Base-by-base conservation (phyloP, 257 asterid species). In the Nicotiana knightiana region DNA sequence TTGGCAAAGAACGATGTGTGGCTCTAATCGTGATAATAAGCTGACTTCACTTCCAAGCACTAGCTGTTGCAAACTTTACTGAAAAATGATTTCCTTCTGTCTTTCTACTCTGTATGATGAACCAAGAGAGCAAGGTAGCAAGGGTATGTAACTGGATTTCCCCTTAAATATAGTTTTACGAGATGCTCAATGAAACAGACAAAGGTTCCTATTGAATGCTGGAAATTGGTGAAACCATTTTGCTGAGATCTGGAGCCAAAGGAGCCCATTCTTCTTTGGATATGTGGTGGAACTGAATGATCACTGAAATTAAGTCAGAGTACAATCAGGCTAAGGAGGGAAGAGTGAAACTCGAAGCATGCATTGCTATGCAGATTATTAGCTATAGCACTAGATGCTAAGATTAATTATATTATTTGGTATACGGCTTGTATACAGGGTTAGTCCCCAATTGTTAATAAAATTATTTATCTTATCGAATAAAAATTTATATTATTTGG, bases 291-390 rank as follows among this genome's bases (percentile, higher is more conserved):
- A 70, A 43, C 37, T 71, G 37, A 71, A 46, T 46, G 61, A 71
- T 71, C 57, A 46, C 24, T 46, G 37, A 24, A 71, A 46, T 46
- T 55, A 21, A 70, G 78, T 46, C 12, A 70, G 78, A 70, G 13
- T 43, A 21, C 78, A 43, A 68, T 39, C 57, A 24, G 61, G 37
- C 59, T 12, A 70, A 39, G 77, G 39, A 24, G 62, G 79, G 79
- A 26, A 3, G 79, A 73, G 79, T 48, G 79, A 73, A 73, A 46
- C 35, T 70, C 13, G n/a, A 21, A 70, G 78, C 79, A 71, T 46
- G 61, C 59, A 12, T 13, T 71, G 62, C 7, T 71, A 71, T 71
- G 37, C n/a, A 10, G 58, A 70, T 70, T 37, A 59, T 73, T 73
- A 13, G 43, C 79, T 48, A 46, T 46, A 73, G 39, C 62, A 73